phyloP scores from a whole-genome alignment of 495 filamentous ascomycete species.

The Wilcoxina mikolae region DNA sequence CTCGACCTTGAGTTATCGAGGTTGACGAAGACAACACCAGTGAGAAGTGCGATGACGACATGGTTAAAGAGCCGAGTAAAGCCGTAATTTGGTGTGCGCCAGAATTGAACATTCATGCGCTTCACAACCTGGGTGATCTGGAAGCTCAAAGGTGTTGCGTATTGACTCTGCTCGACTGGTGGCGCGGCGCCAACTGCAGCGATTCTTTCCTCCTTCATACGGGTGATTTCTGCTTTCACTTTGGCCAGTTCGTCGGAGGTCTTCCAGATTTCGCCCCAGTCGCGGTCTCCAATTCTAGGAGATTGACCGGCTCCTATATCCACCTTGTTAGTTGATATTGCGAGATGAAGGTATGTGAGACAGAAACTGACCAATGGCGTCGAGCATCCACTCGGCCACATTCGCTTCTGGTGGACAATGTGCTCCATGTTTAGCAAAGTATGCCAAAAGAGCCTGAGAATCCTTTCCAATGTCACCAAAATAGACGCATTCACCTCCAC shows the following conservation, averaged over 20 bases:
- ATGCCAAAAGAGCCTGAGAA: slow-evolving; percentile 53
- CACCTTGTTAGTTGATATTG: too few relatives aligned
- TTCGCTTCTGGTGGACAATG: slow-evolving; percentile 63
- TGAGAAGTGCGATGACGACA: slow-evolving; percentile 54
- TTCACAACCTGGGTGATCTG: slow-evolving; percentile 52
- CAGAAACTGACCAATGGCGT: slow-evolving; percentile 83
- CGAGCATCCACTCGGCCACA: slow-evolving; percentile 87
- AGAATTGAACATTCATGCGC: slow-evolving; percentile 52
- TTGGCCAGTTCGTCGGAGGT: slow-evolving; percentile 53
- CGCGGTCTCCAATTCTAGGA: slow-evolving; percentile 45
- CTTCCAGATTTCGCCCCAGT: slow-evolving; percentile 75
- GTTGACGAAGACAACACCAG: slow-evolving; percentile 56
- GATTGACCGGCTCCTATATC: slow-evolving; percentile 1
- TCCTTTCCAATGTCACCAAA: slow-evolving; percentile 80
- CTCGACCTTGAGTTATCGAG: slow-evolving; percentile 52
- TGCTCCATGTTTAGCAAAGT: slow-evolving; percentile 72
- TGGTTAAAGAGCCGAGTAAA: slow-evolving; percentile 70
- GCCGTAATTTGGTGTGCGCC: slow-evolving; percentile 60
- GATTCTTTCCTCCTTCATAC: slow-evolving; percentile 47
- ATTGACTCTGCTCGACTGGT: slow-evolving; percentile 44
- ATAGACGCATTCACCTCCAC: slow-evolving; percentile 73
- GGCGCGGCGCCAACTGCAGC: slow-evolving; percentile 33
- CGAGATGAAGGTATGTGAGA: slow-evolving; percentile 31
- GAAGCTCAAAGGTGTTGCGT: slow-evolving; percentile 57
- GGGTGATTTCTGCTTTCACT: slow-evolving; percentile 48